Evolutionary conservation across 805 yeast species (phyloP), one percentile per base, ranked within the genome.

Genomic region (Clavispora santaluciae): DNA sequence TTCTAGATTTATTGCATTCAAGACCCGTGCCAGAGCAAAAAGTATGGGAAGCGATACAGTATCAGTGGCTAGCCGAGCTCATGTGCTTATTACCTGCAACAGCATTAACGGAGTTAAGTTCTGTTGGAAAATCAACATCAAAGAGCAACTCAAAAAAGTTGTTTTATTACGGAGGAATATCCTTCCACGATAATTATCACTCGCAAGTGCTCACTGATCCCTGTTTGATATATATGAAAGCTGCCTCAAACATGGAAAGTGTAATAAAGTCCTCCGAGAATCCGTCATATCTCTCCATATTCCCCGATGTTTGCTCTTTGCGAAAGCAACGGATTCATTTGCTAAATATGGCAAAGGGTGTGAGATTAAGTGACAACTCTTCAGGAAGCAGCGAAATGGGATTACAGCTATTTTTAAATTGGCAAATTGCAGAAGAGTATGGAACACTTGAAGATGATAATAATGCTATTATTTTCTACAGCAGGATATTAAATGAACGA

Each of bases 51-150:
- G 72, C 81, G 0, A 54, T 63, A n/a, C 95, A 86, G 53, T 74
- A 77, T 48, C 73, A 77, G 31, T 75, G 84, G 80, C 61, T 86
- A 10, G 87, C 84, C 0, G 76, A 81, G 42, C 56, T 83, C 13
- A 60, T 80, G 38, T 70, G 64, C 8, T 39, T 60, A n/a, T 64
- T 76, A 1, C 85, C 85, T 0, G 47, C 53, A 10, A 72, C 78
- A 2, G 57, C 67, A 10, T 18, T 54, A 6, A 28, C 48, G 6
- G 44, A 38, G n/a, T 33, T 44, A 13, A 53, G 59, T 35, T 52
- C 59, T 34, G 24, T 37, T n/a, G 33, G 37, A 2, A 24, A 43
- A 41, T 23, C 49, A 20, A 38, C 40, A n/a, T 53, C 50, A 16
- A 49, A 45, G 26, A 15, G 33, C 30, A 48, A 43, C 16, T 10